These are phyloP conservation scores for Chaetomium globosum DNA, from an alignment of 2,329 filamentous ascomycete genomes.

Conservation along the genomic window DNA sequence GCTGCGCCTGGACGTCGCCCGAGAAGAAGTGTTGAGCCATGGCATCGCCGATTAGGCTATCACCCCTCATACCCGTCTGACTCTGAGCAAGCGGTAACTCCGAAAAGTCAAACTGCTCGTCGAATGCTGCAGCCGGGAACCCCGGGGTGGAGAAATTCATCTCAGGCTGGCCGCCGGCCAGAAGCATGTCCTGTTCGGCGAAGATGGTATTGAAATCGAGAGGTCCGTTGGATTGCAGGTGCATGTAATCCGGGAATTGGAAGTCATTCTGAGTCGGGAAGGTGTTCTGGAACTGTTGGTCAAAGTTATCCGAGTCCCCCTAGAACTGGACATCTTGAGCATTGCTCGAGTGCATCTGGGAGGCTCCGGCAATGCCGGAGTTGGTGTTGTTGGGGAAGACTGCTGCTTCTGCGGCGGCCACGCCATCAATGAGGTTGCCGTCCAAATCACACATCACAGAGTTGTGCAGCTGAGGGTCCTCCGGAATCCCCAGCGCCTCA, in stretches of 20 bases:
- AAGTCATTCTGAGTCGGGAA: background rate
- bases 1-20: constrained; percentile 16
- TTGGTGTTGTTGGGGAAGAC: background rate
- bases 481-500: background rate
- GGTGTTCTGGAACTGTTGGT: constrained; percentile 7
- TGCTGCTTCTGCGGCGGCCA: background rate
- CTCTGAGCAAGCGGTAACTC: background rate
- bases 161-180: background rate
- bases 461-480: background rate
- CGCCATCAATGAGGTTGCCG: background rate
- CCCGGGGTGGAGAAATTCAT: background rate
- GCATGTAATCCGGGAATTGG: background rate
- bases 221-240: background rate
- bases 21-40: constrained; percentile 17
- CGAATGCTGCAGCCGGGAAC: background rate
- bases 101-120: background rate
- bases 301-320: constrained; percentile 23
- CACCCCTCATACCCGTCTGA: background rate
- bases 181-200: background rate
- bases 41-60: background rate
- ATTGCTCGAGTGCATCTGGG: constrained; percentile 1
- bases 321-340: constrained; percentile 26
- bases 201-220: constrained; percentile 19
- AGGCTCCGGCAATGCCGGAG: background rate
- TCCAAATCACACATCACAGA: background rate